phyloP scores from a whole-genome alignment of 225 moss, liverwort and hornwort genomes.

The Sphagnum contortum region DNA sequence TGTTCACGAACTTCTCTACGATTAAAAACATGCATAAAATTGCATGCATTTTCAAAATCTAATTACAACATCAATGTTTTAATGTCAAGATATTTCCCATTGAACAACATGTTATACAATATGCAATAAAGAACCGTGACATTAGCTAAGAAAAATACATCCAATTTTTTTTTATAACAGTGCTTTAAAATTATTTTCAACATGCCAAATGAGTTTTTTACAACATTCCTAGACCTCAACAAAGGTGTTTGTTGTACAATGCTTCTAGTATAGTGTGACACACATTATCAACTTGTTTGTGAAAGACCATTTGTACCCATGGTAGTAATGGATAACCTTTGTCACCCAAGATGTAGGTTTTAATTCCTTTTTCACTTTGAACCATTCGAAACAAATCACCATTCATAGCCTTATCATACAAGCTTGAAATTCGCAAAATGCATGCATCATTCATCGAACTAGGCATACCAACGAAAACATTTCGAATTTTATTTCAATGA shows the following conservation, averaged over 20 bases:
- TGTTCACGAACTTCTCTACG: too few species aligned
- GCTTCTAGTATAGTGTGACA: not conserved
- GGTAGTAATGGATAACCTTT: constrained; percentile 2
- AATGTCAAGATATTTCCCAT: not conserved
- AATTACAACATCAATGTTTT: not conserved
- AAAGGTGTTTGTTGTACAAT: not conserved
- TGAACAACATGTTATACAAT: not conserved
- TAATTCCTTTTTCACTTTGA: not conserved
- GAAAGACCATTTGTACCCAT: not conserved
- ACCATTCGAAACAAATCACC: not conserved
- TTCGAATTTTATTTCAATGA: not conserved
- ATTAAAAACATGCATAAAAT: too few species aligned
- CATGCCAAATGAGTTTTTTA: not conserved
- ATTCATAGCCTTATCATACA: not conserved
- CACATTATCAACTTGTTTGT: not conserved
- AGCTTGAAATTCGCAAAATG: not conserved
- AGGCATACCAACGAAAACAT: not conserved
- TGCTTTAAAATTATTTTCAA: not conserved
- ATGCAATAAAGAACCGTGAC: not conserved
- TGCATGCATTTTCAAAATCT: not conserved
- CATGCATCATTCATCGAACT: not conserved
- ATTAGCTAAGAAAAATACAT: not conserved
- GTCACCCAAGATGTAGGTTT: not conserved
- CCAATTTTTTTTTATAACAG: not conserved
- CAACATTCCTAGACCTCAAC: not conserved